Evolutionary conservation across 345 rosid genomes (phyloP), one percentile per base, ranked within the genome.

Genomic region (Acer campestre): DNA sequence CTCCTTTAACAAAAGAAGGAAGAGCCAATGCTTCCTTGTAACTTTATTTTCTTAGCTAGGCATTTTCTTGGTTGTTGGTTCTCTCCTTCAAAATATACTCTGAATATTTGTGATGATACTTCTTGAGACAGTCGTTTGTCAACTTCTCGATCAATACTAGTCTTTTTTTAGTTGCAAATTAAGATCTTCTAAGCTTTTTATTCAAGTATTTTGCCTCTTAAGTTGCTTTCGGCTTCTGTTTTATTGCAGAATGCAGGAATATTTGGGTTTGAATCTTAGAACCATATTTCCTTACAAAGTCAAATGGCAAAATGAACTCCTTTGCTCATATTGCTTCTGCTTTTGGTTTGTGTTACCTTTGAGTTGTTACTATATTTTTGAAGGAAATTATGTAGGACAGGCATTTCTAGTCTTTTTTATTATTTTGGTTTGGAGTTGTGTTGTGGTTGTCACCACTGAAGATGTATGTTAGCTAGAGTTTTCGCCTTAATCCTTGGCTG

Each of bases 11-110:
- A 13, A 64, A 63, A 64, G 40, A 64, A 64, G 29, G 66, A 22
- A 25, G 40, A 64, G 40, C 29, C 27, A 25, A 61, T 13, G 27
- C 62, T 75, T 70, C 73, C 83, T 70, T 56, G 11, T 66, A 53
- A 40, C 48, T 65, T 68, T 17, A 56, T 75, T 75, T 61, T 35
- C 42, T 6, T 46, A 55, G 42, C 53, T 75, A 67, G 76, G 59
- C 20, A 58, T 46, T 61, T 35, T 35, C 49, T 18, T 46, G 38
- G 10, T 58, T 71, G 61, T 42, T 78, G 51, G 38, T n/a, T 61
- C 56, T 55, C 77, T 77, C 65, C 35, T 67, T 61, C 59, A 59
- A 44, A 46, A 53, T 72, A 44, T 29, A 55, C 35, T 8, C 17
- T 25, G 68, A 59, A 23, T 73, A 6, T 46, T 79, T 12, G 3